phyloP scores from a whole-genome alignment of 2,329 filamentous ascomycete species.

The Penicillium sp. region DNA sequence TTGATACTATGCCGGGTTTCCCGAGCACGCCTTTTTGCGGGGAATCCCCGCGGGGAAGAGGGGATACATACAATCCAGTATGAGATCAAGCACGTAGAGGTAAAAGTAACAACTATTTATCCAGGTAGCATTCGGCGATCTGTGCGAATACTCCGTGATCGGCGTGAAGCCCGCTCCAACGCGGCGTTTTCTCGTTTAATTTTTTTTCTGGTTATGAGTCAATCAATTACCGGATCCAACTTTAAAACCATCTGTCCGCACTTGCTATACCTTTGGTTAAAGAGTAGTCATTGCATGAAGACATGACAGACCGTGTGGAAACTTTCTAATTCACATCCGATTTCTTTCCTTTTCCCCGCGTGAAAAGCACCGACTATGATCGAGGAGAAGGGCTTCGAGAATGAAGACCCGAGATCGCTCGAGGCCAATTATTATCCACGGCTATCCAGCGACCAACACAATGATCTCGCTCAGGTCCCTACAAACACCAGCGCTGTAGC shows the following conservation, averaged over 20 bases:
- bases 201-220: constrained; percentile 7
- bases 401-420: not conserved
- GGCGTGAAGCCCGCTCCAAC: constrained; percentile 10
- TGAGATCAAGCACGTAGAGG: not conserved
- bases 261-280: not conserved
- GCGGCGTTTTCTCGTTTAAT: not conserved
- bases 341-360: not conserved
- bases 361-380: constrained; percentile 2
- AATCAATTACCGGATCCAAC: not conserved
- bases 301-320: constrained; percentile 1
- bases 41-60: constrained; percentile 2
- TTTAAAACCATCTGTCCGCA: not conserved
- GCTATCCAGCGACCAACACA: constrained; percentile 7
- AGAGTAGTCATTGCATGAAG: not conserved
- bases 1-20: not conserved
- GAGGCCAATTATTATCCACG: constrained; percentile 6
- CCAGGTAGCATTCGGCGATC: constrained; percentile 15
- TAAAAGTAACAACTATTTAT: not conserved
- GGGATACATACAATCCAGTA: not conserved
- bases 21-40: constrained; percentile 4
- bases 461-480: constrained; percentile 19
- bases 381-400: constrained; percentile 6
- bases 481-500: constrained; percentile 27
- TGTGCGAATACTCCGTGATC: constrained; percentile 19
- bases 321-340: not conserved